These are phyloP conservation scores for Podospora appendiculata DNA, from an alignment of 495 filamentous ascomycete species.

Conservation along the genomic window DNA sequence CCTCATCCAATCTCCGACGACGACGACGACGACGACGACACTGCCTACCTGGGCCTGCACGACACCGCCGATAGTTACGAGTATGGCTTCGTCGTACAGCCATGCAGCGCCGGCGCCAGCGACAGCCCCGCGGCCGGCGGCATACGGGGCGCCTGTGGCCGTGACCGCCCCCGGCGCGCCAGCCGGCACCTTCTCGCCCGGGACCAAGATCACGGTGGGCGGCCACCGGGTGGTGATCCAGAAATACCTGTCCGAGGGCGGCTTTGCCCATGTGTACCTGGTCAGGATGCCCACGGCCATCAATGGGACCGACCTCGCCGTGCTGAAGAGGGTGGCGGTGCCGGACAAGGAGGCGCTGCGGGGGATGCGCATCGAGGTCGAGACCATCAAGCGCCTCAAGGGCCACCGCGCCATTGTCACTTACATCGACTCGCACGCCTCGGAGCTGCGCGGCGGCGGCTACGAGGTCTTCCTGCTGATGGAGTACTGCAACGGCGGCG, in stretches of 20 bases:
- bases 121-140: constrained; percentile 24
- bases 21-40: too few relatives aligned
- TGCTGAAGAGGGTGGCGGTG: constrained; percentile 95
- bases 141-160: constrained; percentile 26
- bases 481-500: constrained; percentile 83
- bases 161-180: constrained; percentile 52
- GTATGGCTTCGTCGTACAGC: constrained; percentile 38
- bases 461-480: constrained; percentile 98
- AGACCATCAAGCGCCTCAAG: constrained; percentile 98
- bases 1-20: too few relatives aligned
- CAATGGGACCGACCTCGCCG: constrained; percentile 76
- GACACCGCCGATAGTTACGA: not conserved
- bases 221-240: constrained; percentile 91
- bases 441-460: constrained; percentile 81
- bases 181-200: constrained; percentile 82
- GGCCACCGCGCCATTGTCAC: constrained; percentile 93
- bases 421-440: constrained; percentile 97
- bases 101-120: constrained; percentile 27
- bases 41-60: too few relatives aligned
- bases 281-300: constrained; percentile 73
- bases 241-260: constrained; percentile 96
- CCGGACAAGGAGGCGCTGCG: constrained; percentile 90
- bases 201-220: constrained; percentile 94
- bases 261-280: constrained; percentile 97
- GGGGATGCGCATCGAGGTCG: constrained; percentile 96